These are phyloP conservation scores for Coccomyxa sp. DNA, from an alignment of 139 green algal genomes.

Conservation along the genomic window DNA sequence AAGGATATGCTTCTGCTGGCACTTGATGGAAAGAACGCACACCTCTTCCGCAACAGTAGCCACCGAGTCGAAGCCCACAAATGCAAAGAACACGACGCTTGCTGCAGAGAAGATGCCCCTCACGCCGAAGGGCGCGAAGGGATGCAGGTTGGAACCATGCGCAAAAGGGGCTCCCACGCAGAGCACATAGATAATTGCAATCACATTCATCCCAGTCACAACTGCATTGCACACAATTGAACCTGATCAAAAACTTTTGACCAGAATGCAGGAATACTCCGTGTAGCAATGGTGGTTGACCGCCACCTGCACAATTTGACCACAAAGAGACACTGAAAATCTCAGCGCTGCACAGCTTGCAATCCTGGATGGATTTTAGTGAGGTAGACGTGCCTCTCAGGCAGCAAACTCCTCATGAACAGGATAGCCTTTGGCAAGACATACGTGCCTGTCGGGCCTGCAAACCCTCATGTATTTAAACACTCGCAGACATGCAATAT, in stretches of 20 bases:
- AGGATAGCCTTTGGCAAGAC: too few species aligned
- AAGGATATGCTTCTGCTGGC: too few species aligned
- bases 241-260: neutral
- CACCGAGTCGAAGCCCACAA: constrained; percentile 56
- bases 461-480: too few species aligned
- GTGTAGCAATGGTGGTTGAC: neutral
- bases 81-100: constrained; percentile 57
- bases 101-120: constrained; percentile 16
- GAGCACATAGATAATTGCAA: constrained; percentile 35
- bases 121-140: constrained; percentile 13
- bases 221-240: constrained; percentile 12
- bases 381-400: too few species aligned
- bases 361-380: too few species aligned
- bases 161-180: constrained; percentile 2
- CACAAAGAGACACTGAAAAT: neutral
- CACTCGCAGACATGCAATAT: too few species aligned
- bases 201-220: constrained; percentile 44
- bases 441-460: too few species aligned
- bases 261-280: neutral
- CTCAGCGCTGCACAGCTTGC: too few species aligned
- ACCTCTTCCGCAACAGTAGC: constrained; percentile 24
- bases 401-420: too few species aligned
- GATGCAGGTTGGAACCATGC: constrained; percentile 3
- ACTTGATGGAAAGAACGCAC: too few species aligned
- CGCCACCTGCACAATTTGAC: neutral